Percentiles rank a stretch among this genome's conserved stretches.
These are phyloP conservation scores for Eutypella sp. DNA, from an alignment of 2,329 filamentous ascomycete genomes.

Conservation along the genomic window DNA sequence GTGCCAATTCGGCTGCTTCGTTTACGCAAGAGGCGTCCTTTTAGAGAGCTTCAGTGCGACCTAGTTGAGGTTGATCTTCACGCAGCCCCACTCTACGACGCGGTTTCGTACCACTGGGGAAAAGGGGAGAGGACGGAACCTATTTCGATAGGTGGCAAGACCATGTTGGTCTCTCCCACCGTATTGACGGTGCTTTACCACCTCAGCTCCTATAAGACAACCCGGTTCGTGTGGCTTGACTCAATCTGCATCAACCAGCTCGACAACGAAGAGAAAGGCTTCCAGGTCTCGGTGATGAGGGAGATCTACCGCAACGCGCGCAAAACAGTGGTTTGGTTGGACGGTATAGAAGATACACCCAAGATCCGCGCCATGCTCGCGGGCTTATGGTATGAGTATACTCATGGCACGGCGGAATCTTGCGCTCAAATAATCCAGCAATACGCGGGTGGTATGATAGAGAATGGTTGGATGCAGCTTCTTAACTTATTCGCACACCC, in stretches of 20 bases:
- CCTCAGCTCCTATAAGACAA: not conserved
- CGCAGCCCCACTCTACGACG: not conserved
- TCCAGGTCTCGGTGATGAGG: slow-evolving; percentile 10
- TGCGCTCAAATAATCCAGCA: not conserved
- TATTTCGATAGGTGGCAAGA: slow-evolving; percentile 1
- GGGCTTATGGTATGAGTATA: not conserved
- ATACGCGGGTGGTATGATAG: not conserved
- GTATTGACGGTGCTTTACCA: slow-evolving; percentile 1
- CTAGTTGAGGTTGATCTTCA: not conserved
- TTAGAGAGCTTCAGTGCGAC: not conserved
- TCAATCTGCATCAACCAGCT: slow-evolving; percentile 11
- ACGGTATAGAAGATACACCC: not conserved
- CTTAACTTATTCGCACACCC: slow-evolving; percentile 1
- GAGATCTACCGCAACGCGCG: slow-evolving; percentile 7
- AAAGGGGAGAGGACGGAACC: not conserved
- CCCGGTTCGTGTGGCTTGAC: slow-evolving; percentile 6
- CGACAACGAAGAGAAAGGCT: slow-evolving; percentile 3
- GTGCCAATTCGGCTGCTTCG: not conserved
- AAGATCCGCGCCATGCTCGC: not conserved
- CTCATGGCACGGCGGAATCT: not conserved
- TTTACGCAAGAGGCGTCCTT: not conserved
- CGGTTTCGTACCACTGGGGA: not conserved
- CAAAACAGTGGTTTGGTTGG: not conserved
- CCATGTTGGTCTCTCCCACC: slow-evolving; percentile 4
- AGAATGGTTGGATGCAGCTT: not conserved